Evolutionary conservation across 768 basidiomycete genomes (phyloP), one percentile per base, ranked within the genome.

Genomic region (Mycena indigotica): DNA sequence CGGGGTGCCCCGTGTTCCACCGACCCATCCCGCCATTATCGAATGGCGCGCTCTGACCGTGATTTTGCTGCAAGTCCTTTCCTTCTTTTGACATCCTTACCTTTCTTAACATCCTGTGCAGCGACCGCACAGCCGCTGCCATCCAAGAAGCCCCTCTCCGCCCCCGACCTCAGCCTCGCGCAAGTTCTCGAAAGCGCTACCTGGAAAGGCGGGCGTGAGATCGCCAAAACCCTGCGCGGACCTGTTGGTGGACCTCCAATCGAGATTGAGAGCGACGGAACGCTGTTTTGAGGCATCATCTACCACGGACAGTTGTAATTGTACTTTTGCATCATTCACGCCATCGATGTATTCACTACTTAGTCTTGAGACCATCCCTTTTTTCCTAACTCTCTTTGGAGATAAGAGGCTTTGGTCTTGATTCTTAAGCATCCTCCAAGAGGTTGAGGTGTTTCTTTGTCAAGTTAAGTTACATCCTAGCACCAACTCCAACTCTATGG

Each of bases 11-110:
- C 82, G 80, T 38, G 78, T 90, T 23, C 73, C 80, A 15, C 82
- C 93, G 1, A 88, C 89, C 0, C 94, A 95, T 68, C 91, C 93
- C 0, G 93, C 93, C 5, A 87, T 98, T 55, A 86, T 98, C 32
- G 96, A 99, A 74, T 96, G 95, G 95, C 80, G 96, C 54, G 95
- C 95, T 0, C 83, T 99, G 82, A 98, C 96, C 0, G 92, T 99
- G 32, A 89, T 97, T 54, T 85, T 88, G 69, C 79, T 99, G 92
- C 95, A 65, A 64, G 89, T 79, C n/a, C n/a, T 6, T 45, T 25
- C 41, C 8, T 15, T 24, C 57, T 44, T 45, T 52, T 29, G 61
- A 16, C 32, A 21, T 38, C 39, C 30, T 50, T 25, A 55, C 35
- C 52, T 25, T 5, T 29, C 23, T 35, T 8, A 35, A 17, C 46